Base-by-base conservation (phyloP, 2,329 filamentous ascomycete genomes). In the Arthrocladium fulminans region DNA sequence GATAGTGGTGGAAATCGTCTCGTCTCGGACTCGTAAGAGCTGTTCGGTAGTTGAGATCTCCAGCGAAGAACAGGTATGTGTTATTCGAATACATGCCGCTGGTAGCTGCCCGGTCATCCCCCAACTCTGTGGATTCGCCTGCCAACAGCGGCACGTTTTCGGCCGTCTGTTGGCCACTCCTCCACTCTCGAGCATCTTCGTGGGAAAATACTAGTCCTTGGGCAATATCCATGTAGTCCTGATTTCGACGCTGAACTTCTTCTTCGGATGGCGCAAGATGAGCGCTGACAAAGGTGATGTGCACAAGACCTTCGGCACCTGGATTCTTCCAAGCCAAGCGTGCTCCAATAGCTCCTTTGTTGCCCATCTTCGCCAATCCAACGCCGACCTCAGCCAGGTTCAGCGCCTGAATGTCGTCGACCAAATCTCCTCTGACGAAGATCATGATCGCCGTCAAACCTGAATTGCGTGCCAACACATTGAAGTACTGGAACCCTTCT, bases 1-100 rank as follows among this genome's bases (percentile, higher is more conserved):
- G 77, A 76, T 88, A 86, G 3, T 65, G 65, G 4, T 68, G 43
- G 59, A 72, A 62, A 44, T 86, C 81, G 2, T 73, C 67, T 0
- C 76, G 70, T 0, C 73, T 69, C 0, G 89, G 88, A 0, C 75
- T 70, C 0, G 73, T 75, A 53, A 81, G 76, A 6, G 82, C 80
- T 15, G 90, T 94, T 57, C 92, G 84, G 67, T 98, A 98, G 72
- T 98, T 98, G 51, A 98, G 76, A 65, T 98, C 92, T 20, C 92
- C 92, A 0, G 83, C 84, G 40, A 97, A 73, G 63, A 97, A 94
- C 1, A 96, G 72, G 63, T 94, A 81, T 2, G 81, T 81, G 2
- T 75, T 76, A 1, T 86, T 80, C 43, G 77, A 79, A 70, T 89
- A 96, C 48, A 97, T 79, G 19, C 67, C 64, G 3, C 50, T 54